Base-by-base conservation (phyloP, 129 eudicot species). In the Ambrosia artemisiifolia region DNA sequence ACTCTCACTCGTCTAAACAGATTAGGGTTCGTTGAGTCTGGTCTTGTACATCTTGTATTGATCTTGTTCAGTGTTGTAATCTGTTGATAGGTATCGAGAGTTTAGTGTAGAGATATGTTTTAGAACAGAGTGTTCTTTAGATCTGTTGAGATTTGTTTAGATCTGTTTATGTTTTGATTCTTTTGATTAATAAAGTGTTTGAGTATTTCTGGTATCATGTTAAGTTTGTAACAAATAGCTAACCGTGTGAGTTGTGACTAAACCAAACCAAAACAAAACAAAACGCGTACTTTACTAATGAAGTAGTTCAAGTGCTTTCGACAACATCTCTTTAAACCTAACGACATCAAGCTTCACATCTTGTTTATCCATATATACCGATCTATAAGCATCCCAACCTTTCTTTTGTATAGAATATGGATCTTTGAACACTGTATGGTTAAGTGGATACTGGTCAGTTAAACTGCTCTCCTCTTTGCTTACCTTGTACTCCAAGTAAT, bases 401-500 rank as follows among this genome's bases (percentile, higher is more conserved):
- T 75, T 81, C 24, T 17, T 53, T 18, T 73, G 33, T 20, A 85
- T 46, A 2, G 77, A 70, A 48, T 7, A 33, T 11, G 91, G 89
- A 54, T 89, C 87, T 71, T 48, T 70, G 10, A 87, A 80, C 7
- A 89, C 83, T 13, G 69, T 35, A 85, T 86, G 86, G 4, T 82
- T 78, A 59, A 20, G 65, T 6, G 86, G 85, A 63, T 85, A 85
- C 67, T 81, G 79, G 7, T 88, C 81, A 11, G 46, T 63, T 73
- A 87, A 75, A 14, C 82, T 81, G 66, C 98, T 93, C 77, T 93
- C 98, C 2, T 11, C 56, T 43, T 51, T 32, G 12, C 63, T 71
- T 35, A 89, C 82, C 67, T 78, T 80, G 56, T 93, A 89, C 77
- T 82, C 92, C 68, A 92, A 75, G 44, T 89, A 85, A 75, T 77